Base-by-base conservation (phyloP, 2,329 filamentous ascomycete species). In the Nemania bipapillata region DNA sequence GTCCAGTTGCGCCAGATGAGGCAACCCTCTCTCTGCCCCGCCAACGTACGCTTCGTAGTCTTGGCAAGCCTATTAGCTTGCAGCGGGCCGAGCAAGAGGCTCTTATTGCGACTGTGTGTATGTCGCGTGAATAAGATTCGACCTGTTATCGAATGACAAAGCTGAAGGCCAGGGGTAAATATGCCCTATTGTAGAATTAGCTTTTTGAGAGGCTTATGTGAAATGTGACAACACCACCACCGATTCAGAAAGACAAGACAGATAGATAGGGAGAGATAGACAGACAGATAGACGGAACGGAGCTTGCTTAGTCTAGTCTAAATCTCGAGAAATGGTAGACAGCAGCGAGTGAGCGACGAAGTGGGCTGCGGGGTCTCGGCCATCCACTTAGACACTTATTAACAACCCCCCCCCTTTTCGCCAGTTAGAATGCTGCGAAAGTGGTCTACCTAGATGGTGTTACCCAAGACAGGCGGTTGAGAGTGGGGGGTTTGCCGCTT, bases 301-400 rank as follows among this genome's bases (percentile, higher is more conserved):
- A 9, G 4, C 30, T 32, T 32, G 17, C 17, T 45, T 42, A 56
- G 28, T 28, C 45, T 22, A 54, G 42, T 45, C 37, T 32, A 49
- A 50, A 59, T 37, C 37, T 52, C 40, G 59, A 63, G 40, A 63
- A 49, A 63, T 32, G 9, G 20, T 45, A 47, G 28, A 4, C 30
- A 37, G 24, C 37, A 28, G 47, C 37, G 55, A 24, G 57, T 59
- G 62, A 52, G 30, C 35, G 66, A 63, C 63, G 67, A 63, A 63
- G 67, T 59, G 62, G 56, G 30, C 35, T 69, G 67, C 63, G 67
- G 67, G 67, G 67, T 67, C 60, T 61, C 26, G 59, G 53, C 47
- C 55, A 24, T 54, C 59, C 59, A 65, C 67, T 66, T 32, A 20
- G 52, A 42, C 55, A 47, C 54, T 30, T 63, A 54, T 62, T 47